phyloP scores from a whole-genome alignment of 495 filamentous ascomycete genomes.

The Immersiella caudata region DNA sequence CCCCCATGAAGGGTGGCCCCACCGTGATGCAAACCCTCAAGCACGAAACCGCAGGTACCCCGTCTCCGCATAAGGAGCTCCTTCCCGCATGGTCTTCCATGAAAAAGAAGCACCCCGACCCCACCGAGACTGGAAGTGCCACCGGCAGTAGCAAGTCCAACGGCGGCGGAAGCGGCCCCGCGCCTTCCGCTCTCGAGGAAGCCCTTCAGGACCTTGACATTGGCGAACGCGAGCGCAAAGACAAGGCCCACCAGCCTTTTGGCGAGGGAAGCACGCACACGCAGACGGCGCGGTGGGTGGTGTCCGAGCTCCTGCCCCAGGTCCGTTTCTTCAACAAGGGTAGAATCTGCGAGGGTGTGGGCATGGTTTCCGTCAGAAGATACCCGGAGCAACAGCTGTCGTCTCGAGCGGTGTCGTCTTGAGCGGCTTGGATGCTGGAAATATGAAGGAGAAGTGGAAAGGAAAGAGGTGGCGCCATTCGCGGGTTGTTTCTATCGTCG shows the following conservation, averaged over 20 bases:
- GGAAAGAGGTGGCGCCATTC: neutral
- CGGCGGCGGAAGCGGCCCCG: neutral
- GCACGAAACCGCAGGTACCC: too few species aligned
- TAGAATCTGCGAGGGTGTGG: constrained; percentile 54
- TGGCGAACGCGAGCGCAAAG: constrained; percentile 26
- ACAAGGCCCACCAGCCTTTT: constrained; percentile 47
- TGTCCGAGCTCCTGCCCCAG: constrained; percentile 53
- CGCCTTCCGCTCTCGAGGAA: neutral
- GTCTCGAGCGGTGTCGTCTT: neutral
- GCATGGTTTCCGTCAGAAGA: constrained; percentile 29
- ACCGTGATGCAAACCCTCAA: too few species aligned
- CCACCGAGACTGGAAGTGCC: neutral
- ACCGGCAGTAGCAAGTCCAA: neutral
- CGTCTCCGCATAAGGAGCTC: too few species aligned
- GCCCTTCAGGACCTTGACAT: neutral
- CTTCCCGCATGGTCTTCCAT: too few species aligned
- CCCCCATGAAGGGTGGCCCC: neutral
- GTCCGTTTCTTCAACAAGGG: constrained; percentile 57
- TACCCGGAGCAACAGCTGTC: neutral
- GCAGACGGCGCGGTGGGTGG: constrained; percentile 76
- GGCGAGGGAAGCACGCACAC: constrained; percentile 69
- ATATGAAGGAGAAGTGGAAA: neutral
- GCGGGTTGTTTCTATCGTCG: neutral
- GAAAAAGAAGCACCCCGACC: neutral
- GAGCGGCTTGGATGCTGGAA: neutral